Evolutionary conservation across 106 monocot genomes (phyloP), one percentile per base, ranked within the genome.

Genomic region (Platanthera zijinensis): DNA sequence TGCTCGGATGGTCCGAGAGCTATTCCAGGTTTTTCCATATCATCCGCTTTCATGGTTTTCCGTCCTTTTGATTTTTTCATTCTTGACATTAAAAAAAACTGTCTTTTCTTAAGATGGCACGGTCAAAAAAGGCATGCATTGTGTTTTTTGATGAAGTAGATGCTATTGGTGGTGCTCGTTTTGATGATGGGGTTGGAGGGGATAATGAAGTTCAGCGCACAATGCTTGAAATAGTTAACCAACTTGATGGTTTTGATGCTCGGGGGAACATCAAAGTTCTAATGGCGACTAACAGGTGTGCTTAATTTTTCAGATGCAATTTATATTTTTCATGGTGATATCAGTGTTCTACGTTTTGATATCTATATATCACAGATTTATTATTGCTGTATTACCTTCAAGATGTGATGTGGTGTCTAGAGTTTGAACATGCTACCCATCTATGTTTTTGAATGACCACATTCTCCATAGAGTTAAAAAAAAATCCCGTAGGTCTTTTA

Each of bases 141-240:
- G 90, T 95, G 6, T 95, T 95, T 71, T 96, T 96, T 83, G 96
- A 96, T 85, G 96, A 96, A 80, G 87, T 96, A 50, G 96, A 96
- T 85, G 96, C 96, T 3, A 93, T 96, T 81, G 96, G 96, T 71
- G 96, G 96, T 69, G 96, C 96, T 75, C 90, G 96, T 57, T 96
- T 96, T 81, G 96, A 96, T 87, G 96, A 96, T 84, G 96, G 96
- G 9, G 96, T 96, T 69, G 96, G 96, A 30, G 96, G 96, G 21
- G 96, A 96, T 77, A 96, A 96, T 80, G 96, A 96, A 84, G 96
- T 96, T 30, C 96, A 96, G 75, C 84, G 95, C 15, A 96, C 95
- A 8, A 96, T 96, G 96, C 92, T 95, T 72, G 95, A 95, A 80
- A 95, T 95, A 81, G 95, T 95, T 9, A 95, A 90, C 82, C 95